Evolutionary conservation across 805 yeast genomes (phyloP).

Genomic region (Kazachstania africana): DNA sequence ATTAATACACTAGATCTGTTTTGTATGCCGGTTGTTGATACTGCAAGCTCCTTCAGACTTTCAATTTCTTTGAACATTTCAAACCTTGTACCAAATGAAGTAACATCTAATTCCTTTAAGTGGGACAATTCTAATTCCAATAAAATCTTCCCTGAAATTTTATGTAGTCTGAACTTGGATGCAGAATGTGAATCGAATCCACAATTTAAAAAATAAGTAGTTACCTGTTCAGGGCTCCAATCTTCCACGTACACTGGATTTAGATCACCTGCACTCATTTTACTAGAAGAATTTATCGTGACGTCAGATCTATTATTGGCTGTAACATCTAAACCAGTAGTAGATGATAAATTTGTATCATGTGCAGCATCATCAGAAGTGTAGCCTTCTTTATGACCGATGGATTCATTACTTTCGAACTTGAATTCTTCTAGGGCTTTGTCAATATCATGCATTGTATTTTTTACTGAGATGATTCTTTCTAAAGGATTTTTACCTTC

Average conservation of each 20-base stretch:
- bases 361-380: conserved; percentile 2
- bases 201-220: conserved; percentile 55
- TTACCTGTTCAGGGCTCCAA: conserved; percentile 86
- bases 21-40: neutral
- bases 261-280: neutral
- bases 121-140: conserved; percentile 77
- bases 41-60: conserved; percentile 31
- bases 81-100: conserved; percentile 89
- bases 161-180: conserved; percentile 72
- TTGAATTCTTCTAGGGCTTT: conserved; percentile 57
- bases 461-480: conserved; percentile 33
- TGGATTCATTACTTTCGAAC: conserved; percentile 15
- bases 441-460: conserved; percentile 61
- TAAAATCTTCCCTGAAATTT: conserved; percentile 77
- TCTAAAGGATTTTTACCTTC: conserved; percentile 4
- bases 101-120: conserved; percentile 82
- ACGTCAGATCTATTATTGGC: neutral
- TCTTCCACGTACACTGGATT: conserved; percentile 29
- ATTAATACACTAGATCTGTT: conserved; percentile 15
- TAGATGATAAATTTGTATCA: no score
- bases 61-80: conserved; percentile 86
- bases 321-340: no score
- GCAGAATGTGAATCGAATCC: conserved; percentile 72
- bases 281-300: conserved; percentile 1
- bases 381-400: neutral